phyloP scores from a whole-genome alignment of 148 eudicot species.

The Vaccinium vitisidaea region DNA sequence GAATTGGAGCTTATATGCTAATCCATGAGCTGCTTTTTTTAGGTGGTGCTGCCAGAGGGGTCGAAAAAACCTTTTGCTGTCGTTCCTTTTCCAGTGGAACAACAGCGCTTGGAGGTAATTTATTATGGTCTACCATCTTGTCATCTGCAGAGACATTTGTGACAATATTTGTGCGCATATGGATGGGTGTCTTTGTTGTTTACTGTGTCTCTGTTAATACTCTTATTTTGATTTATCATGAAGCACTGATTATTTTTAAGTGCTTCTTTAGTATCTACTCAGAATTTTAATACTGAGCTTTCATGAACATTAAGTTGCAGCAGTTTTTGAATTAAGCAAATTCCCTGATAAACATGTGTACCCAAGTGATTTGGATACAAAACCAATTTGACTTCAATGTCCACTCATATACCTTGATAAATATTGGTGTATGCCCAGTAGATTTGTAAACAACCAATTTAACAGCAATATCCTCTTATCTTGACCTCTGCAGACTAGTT shows the following conservation, averaged over 20 bases:
- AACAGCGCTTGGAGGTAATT: conserved; percentile 77
- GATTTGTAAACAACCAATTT: conserved; percentile 1
- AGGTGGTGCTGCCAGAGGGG: conserved; percentile 97
- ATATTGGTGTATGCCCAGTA: neutral
- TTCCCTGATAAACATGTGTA: neutral
- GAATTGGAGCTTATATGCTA: conserved; percentile 15
- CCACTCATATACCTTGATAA: neutral
- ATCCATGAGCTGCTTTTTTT: conserved; percentile 15
- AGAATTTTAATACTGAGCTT: neutral
- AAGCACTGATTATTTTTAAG: neutral
- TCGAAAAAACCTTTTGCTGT: conserved; percentile 63
- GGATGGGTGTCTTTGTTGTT: neutral
- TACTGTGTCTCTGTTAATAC: neutral
- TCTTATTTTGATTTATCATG: neutral
- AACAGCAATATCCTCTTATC: conserved; percentile 1
- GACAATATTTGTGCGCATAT: neutral
- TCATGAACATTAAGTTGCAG: neutral
- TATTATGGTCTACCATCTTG: neutral
- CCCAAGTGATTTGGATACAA: conserved; percentile 1
- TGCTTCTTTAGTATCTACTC: neutral
- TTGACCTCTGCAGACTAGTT: conserved; percentile 63
- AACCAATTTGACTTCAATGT: neutral
- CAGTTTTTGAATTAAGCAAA: neutral
- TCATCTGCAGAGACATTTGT: neutral
- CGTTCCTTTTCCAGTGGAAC: conserved; percentile 72